These are phyloP conservation scores for Physaria fendleri DNA, from an alignment of 345 rosid species.

Conservation along the genomic window DNA sequence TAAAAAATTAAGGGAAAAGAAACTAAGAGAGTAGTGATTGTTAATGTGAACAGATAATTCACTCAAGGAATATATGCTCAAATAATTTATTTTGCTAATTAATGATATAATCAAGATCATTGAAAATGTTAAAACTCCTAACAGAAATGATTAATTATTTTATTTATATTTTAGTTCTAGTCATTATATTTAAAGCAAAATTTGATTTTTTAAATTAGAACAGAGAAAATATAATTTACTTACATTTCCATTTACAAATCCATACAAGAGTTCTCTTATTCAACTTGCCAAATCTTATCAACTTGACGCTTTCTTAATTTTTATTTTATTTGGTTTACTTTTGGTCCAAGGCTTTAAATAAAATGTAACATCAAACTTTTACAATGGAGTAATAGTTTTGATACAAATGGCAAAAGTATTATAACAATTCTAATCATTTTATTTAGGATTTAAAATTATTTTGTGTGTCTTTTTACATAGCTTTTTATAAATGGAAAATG, in stretches of 20 bases:
- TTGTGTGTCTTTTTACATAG: too few relatives aligned
- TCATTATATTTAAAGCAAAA: neutral
- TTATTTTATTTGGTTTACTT: neutral
- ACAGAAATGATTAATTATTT: neutral
- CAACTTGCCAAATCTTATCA: neutral
- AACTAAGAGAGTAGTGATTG: too few relatives aligned
- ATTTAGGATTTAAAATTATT: neutral
- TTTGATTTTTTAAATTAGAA: neutral
- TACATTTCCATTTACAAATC: neutral
- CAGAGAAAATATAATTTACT: neutral
- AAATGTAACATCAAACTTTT: too few relatives aligned
- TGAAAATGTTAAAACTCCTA: too few relatives aligned
- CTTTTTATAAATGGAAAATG: too few relatives aligned
- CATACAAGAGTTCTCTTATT: neutral
- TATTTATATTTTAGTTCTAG: neutral
- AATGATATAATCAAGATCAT: neutral
- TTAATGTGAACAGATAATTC: neutral
- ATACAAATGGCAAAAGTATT: conserved; percentile 2
- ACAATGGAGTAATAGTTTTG: neutral
- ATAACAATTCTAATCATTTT: neutral
- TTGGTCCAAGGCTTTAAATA: neutral
- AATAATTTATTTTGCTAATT: neutral
- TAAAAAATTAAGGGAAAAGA: too few relatives aligned
- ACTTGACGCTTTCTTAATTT: neutral
- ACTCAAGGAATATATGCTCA: neutral